These are phyloP conservation scores for Populus nigra DNA, from an alignment of 345 rosid species.

Conservation along the genomic window DNA sequence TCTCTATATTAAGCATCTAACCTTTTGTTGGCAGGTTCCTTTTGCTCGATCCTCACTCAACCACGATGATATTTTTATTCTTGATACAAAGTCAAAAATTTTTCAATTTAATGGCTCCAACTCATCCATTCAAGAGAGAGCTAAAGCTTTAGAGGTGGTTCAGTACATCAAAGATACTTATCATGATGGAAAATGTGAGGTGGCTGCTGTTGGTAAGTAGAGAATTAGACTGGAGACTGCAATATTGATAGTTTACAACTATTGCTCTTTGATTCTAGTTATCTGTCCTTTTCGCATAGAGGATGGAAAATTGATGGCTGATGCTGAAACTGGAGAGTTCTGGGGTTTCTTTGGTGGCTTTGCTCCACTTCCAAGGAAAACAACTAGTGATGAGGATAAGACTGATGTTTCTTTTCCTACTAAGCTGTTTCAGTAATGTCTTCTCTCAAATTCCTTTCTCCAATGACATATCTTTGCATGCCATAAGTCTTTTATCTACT, in stretches of 20 bases:
- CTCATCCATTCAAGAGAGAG: constrained; percentile 97
- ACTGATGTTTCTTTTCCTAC: constrained; percentile 39
- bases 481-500: too few relatives aligned
- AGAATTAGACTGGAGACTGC: constrained; percentile 16
- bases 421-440: constrained; percentile 61
- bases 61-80: constrained; percentile 92
- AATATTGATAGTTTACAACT: constrained; percentile 8
- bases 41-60: constrained; percentile 92
- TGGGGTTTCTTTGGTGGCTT: constrained; percentile 98
- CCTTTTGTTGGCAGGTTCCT: constrained; percentile 53
- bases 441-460: constrained; percentile 9
- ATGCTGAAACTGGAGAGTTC: constrained; percentile 98
- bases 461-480: too few relatives aligned
- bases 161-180: constrained; percentile 92
- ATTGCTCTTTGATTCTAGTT: constrained; percentile 10
- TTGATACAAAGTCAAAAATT: constrained; percentile 87
- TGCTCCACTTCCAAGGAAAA: constrained; percentile 97
- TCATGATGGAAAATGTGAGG: constrained; percentile 92
- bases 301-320: constrained; percentile 99
- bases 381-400: constrained; percentile 49
- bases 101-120: constrained; percentile 96
- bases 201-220: constrained; percentile 90
- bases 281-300: constrained; percentile 39
- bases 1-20: neutral
- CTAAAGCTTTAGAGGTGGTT: constrained; percentile 97